Conservation (phyloP, 2,329 filamentous ascomycete genomes). For the Alternaria dauci region DNA sequence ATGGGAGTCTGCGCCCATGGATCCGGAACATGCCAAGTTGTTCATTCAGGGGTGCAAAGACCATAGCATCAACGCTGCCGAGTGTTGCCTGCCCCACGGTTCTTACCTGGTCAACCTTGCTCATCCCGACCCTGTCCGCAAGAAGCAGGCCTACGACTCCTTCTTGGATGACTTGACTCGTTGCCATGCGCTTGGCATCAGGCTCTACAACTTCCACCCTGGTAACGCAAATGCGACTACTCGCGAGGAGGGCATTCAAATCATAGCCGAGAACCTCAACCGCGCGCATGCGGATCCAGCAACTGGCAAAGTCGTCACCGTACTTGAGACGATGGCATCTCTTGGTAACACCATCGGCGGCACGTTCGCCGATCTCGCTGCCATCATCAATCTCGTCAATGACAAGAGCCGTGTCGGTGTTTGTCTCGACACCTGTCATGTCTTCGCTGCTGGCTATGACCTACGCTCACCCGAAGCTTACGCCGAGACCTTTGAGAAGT, state of each 20-base stretch:
- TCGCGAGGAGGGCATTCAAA: constrained; percentile 73
- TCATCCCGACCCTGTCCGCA: constrained; percentile 79
- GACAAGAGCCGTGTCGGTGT: constrained; percentile 88
- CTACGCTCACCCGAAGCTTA: constrained; percentile 79
- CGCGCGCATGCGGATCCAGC: constrained; percentile 72
- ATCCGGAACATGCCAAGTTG: constrained; percentile 69
- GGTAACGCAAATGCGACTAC: constrained; percentile 76
- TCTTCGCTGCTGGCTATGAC: constrained; percentile 94
- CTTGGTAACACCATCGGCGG: constrained; percentile 84
- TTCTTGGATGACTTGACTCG: constrained; percentile 89
- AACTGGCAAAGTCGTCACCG: constrained; percentile 77
- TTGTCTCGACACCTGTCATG: constrained; percentile 96
- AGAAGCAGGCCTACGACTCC: constrained; percentile 81
- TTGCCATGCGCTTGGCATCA: constrained; percentile 86
- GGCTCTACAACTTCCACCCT: constrained; percentile 97
- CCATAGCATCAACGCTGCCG: constrained; percentile 74
- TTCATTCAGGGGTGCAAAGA: constrained; percentile 75
- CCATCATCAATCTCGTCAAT: constrained; percentile 81
- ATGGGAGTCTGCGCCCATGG: constrained; percentile 84
- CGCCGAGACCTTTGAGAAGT: constrained; percentile 74
- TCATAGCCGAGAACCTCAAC: constrained; percentile 85
- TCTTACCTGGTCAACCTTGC: constrained; percentile 97
- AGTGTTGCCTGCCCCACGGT: constrained; percentile 88
- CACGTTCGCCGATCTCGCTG: constrained; percentile 83
- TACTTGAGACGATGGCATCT: constrained; percentile 96